Conservation (phyloP, 257 asterid species). For the Handroanthus guayacan region DNA sequence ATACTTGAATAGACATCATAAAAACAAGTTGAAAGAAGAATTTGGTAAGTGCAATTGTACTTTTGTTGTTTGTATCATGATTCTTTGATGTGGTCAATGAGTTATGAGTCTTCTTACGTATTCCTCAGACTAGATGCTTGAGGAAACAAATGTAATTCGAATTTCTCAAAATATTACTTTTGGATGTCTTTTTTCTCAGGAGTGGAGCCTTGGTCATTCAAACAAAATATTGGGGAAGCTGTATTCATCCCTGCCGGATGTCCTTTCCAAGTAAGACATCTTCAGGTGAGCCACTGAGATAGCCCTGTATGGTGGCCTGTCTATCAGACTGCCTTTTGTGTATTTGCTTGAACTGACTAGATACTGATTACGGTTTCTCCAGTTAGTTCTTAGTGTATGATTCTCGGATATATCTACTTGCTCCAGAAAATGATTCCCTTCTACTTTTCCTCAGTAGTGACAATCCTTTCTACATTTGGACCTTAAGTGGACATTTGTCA, state of each 20-base stretch:
- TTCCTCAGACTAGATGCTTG: conserved; percentile 23
- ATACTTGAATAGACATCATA: conserved; percentile 76
- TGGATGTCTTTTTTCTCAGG: conserved; percentile 52
- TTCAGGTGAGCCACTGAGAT: conserved; percentile 66
- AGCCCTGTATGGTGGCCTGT: conserved; percentile 2
- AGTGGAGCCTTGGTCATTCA: conserved; percentile 93
- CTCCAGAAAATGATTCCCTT: background rate
- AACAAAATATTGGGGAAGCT: conserved; percentile 90
- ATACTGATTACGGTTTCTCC: background rate
- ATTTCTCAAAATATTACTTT: conserved; percentile 12
- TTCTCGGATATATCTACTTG: background rate
- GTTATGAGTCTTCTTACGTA: background rate
- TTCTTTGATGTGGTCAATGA: background rate
- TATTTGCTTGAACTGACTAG: background rate
- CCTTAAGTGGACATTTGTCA: conserved; percentile 7
- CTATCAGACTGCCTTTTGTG: background rate
- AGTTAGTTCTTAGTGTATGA: background rate
- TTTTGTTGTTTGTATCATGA: background rate
- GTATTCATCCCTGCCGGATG: conserved; percentile 93
- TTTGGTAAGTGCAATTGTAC: conserved; percentile 64
- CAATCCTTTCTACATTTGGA: background rate
- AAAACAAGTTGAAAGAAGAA: conserved; percentile 79
- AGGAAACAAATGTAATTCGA: conserved; percentile 4
- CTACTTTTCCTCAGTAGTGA: background rate
- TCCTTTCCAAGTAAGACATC: conserved; percentile 92